These are phyloP conservation scores for Xylona heveae DNA, from an alignment of 495 filamentous ascomycete genomes.

Conservation along the genomic window DNA sequence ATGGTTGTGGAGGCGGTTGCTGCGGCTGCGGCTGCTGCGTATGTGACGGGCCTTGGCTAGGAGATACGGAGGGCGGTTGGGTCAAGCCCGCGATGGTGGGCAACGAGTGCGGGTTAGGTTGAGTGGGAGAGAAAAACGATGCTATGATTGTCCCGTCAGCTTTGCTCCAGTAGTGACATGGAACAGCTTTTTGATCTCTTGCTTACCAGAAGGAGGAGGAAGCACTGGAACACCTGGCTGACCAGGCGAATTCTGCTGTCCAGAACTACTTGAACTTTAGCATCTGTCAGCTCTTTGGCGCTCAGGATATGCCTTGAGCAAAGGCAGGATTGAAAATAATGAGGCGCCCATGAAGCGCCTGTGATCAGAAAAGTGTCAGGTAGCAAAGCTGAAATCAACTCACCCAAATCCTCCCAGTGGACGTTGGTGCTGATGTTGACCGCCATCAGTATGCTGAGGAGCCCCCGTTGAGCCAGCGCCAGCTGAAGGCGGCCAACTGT, in stretches of 20 bases:
- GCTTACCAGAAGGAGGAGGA: slow-evolving; percentile 2
- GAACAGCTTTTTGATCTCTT: background rate
- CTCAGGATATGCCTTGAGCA: background rate
- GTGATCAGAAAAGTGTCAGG: background rate
- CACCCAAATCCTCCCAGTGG: slow-evolving; percentile 12
- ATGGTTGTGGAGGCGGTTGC: slow-evolving; percentile 14
- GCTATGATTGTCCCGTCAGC: slow-evolving; percentile 11
- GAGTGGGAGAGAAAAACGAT: slow-evolving; percentile 14
- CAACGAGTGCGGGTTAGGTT: slow-evolving; percentile 27
- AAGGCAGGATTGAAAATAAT: background rate
- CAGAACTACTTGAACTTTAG: slow-evolving; percentile 1
- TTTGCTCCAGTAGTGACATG: background rate
- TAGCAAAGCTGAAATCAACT: too few relatives aligned
- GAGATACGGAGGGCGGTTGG: slow-evolving; percentile 15
- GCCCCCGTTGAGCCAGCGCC: slow-evolving; percentile 8
- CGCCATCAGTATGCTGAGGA: slow-evolving; percentile 9
- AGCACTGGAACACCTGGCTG: slow-evolving; percentile 3
- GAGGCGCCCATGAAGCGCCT: slow-evolving; percentile 1
- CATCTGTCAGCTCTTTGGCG: background rate
- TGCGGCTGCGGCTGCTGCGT: slow-evolving; percentile 22
- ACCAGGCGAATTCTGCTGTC: slow-evolving; percentile 1
- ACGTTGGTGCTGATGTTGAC: slow-evolving; percentile 10
- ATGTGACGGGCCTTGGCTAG: slow-evolving; percentile 15
- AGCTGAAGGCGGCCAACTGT: slow-evolving; percentile 2
- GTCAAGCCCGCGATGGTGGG: slow-evolving; percentile 28